Base-by-base conservation (phyloP, 257 asterid species). In the Solanum chiquidenum region DNA sequence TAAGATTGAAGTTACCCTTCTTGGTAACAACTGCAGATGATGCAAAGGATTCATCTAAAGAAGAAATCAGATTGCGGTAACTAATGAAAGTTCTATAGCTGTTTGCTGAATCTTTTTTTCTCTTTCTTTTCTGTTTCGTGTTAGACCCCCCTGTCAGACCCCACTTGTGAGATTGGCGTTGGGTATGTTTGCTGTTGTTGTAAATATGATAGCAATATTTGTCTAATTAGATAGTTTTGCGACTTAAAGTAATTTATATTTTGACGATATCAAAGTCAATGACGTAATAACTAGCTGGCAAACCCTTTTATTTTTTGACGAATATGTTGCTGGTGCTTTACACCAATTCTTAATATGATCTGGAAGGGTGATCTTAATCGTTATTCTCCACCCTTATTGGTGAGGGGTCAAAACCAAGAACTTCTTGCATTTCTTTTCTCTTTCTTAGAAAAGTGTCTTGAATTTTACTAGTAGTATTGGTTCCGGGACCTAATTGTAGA, bases 61-160 rank as follows among this genome's bases (percentile, higher is more conserved):
- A 97, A 90, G 99, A 97, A 90, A 97, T 94, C 84, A 95, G 99
- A 83, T 89, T 97, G 90, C 93, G 99, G 99, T 95, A 90, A 90
- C 33, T 72, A 58, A 76, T 64, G 74, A 25, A 88, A 27, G 52
- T 83, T 77, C 83, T 44, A 27, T 5, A 27, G 66, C 77, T 77
- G 46, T 86, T 71, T 77, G 46, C 40, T 46, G 84, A 86, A 46
- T 46, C 68, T 46, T 46, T 46, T 80, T 79, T 49, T 49, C 68
- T 80, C 35, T 46, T 29, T 3, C 42, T 29, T 46, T 20, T 49
- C 66, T 82, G 42, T 49, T 49, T 82, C 29, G 4, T 82, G 52
- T 79, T 79, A 21, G 40, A 27, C 85, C 27, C 33, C 85, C 31
- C 21, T 37, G 29, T 82, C 44, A 18, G 69, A 64, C 33, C 9